These are phyloP conservation scores for Parastagonospora avenae DNA, from an alignment of 2,329 filamentous ascomycete genomes.

Conservation along the genomic window DNA sequence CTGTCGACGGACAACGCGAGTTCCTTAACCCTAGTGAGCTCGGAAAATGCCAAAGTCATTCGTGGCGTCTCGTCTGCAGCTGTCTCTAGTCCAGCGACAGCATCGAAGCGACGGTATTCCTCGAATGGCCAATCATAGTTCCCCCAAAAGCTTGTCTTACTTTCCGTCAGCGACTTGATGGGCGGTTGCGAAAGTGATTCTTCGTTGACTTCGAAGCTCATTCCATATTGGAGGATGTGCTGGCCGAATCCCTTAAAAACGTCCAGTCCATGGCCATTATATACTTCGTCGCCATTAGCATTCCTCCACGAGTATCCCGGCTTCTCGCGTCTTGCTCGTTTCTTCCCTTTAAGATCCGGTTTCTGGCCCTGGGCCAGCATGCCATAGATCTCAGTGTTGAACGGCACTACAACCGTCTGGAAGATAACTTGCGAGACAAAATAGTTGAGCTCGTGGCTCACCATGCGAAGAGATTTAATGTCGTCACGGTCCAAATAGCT, in stretches of 20 bases:
- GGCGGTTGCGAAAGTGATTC: constrained; percentile 56
- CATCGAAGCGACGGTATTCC: constrained; percentile 63
- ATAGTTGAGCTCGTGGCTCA: constrained; percentile 63
- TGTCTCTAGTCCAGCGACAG: constrained; percentile 64
- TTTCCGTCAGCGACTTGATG: constrained; percentile 61
- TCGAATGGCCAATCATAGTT: constrained; percentile 68
- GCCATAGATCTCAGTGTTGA: constrained; percentile 67
- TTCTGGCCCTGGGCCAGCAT: constrained; percentile 51
- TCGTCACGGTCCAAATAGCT: constrained; percentile 62
- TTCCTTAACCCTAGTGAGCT: constrained; percentile 61
- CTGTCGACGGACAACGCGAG: constrained; percentile 71
- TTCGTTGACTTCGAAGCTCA: constrained; percentile 72
- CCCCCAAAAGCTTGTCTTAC: constrained; percentile 66
- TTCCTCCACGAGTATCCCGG: constrained; percentile 50
- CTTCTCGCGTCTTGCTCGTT: constrained; percentile 31
- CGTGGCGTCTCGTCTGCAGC: constrained; percentile 67
- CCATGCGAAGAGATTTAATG: constrained; percentile 65
- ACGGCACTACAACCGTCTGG: constrained; percentile 67
- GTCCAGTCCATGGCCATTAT: constrained; percentile 64
- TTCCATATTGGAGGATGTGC: constrained; percentile 67
- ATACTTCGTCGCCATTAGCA: constrained; percentile 49
- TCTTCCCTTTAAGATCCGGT: constrained; percentile 44
- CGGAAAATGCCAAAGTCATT: constrained; percentile 66
- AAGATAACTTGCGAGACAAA: constrained; percentile 65
- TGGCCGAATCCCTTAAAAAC: constrained; percentile 66